A percentile compares a stretch with the other conserved stretches of the same genome.
Conservation (phyloP, 2,329 filamentous ascomycete genomes). For the Trichoderma atroviride region DNA sequence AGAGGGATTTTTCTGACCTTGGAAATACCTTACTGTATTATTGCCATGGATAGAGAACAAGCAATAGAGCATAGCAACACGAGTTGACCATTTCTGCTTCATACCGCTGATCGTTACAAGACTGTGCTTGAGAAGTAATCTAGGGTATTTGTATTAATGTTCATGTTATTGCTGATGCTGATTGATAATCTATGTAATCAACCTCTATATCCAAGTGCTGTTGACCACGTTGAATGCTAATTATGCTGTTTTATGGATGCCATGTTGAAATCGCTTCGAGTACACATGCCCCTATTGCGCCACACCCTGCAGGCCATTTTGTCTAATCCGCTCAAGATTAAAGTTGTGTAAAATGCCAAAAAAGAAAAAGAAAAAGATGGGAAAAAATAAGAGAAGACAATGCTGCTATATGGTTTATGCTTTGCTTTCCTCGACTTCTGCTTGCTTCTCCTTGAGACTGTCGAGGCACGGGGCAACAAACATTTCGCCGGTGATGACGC, state of each 20-base stretch:
- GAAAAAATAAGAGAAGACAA: neutral
- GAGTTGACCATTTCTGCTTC: neutral
- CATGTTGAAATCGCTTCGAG: constrained; percentile 6
- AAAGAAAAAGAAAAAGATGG: neutral
- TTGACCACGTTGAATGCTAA: neutral
- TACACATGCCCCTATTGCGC: neutral
- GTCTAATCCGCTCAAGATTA: neutral
- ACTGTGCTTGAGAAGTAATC: neutral
- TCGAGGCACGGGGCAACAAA: constrained; percentile 50
- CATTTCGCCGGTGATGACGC: constrained; percentile 46
- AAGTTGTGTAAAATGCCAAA: neutral
- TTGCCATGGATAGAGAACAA: neutral
- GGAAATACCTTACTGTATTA: neutral
- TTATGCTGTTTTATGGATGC: neutral
- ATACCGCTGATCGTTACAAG: neutral
- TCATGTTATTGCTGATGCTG: neutral
- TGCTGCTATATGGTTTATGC: neutral
- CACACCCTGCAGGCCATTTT: neutral
- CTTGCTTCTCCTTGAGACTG: constrained; percentile 41
- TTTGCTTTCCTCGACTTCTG: constrained; percentile 29
- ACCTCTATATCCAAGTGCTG: neutral
- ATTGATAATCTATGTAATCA: neutral
- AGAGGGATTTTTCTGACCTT: neutral
- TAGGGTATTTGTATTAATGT: neutral
- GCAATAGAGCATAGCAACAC: neutral